Evolutionary conservation across 345 rosid genomes (phyloP).

Genomic region (Eucalyptus erythrocorys): DNA sequence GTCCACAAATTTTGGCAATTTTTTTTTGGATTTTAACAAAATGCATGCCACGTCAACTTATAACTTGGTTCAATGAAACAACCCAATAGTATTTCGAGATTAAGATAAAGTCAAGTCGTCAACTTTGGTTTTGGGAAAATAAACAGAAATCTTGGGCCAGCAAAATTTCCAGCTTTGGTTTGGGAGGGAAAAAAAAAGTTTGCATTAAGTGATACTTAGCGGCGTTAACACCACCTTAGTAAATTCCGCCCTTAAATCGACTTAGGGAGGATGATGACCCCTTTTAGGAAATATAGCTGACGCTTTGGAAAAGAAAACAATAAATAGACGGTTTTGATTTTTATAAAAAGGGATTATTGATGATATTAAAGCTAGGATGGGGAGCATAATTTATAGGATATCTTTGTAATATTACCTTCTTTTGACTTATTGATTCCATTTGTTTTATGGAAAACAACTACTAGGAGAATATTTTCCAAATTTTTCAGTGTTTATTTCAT

Average conservation of each 20-base stretch:
- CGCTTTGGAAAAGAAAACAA: neutral
- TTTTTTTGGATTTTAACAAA: no score
- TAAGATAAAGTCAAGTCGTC: no score
- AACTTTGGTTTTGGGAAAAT: neutral
- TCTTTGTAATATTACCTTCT: neutral
- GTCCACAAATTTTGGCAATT: no score
- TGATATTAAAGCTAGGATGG: neutral
- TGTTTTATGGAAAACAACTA: no score
- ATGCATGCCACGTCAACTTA: no score
- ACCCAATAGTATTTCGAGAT: no score
- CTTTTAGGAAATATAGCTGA: neutral
- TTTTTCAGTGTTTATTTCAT: no score
- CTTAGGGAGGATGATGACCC: neutral
- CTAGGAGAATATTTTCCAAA: fast-evolving
- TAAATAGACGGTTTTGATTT: no score
- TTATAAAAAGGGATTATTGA: no score
- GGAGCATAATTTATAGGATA: neutral
- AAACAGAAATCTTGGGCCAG: neutral
- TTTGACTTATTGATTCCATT: no score
- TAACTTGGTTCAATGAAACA: no score
- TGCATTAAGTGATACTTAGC: no score
- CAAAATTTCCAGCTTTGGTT: neutral
- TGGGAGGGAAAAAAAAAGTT: neutral
- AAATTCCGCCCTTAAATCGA: neutral
- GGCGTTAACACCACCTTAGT: neutral